Base-by-base conservation (phyloP, 2,329 filamentous ascomycete species). In the Colletotrichum sojae region DNA sequence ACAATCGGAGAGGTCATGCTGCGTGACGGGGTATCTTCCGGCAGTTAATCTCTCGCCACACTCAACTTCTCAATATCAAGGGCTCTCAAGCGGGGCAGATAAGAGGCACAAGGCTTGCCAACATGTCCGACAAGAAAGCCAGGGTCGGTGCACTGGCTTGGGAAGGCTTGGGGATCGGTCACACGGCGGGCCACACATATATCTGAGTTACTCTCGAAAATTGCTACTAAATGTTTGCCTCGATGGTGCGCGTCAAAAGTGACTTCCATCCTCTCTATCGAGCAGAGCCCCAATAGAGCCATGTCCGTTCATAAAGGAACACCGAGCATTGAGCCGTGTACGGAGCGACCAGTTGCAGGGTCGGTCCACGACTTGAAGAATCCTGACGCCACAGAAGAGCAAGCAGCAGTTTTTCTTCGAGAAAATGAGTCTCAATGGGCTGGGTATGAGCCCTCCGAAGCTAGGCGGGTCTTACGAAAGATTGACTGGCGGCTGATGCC, bases 401-500 rank as follows among this genome's bases (percentile, higher is more conserved):
- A 48, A n/a, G 45, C 45, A 20, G 45, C 45, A n/a, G n/a, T 18
- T 10, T 48, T 18, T 9, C 45, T 48, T 6, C 45, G 45, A 6
- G 45, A 48, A 18, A 16, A 48, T 4, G 45, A 48, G 8, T 16
- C n/a, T 10, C 45, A 48, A 48, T 48, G 45, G 45, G 45, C 45
- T 6, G 9, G 18, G 2, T 56, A 56, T 16, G 53, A 56, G 22
- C 31, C 53, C 13, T 25, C 53, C 16, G 53, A 56, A n/a, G 36
- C 36, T 2, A 56, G 22, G 15, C 10, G 36, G 6, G 53, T 56
- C 16, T 36, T 56, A 5, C 53, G 36, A 22, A 70, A 70, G 31
- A 63, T 70, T n/a, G 68, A 70, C 39, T 61, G 59, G 45, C 46
- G 51, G 4, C 39, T 70, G 39, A 49, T 67, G 56, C 68, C 68